A percentile compares a stretch with the other conserved stretches of the same genome.
These are phyloP conservation scores for Pochonia chlamydosporia DNA, from an alignment of 2,329 filamentous ascomycete genomes.

Conservation along the genomic window DNA sequence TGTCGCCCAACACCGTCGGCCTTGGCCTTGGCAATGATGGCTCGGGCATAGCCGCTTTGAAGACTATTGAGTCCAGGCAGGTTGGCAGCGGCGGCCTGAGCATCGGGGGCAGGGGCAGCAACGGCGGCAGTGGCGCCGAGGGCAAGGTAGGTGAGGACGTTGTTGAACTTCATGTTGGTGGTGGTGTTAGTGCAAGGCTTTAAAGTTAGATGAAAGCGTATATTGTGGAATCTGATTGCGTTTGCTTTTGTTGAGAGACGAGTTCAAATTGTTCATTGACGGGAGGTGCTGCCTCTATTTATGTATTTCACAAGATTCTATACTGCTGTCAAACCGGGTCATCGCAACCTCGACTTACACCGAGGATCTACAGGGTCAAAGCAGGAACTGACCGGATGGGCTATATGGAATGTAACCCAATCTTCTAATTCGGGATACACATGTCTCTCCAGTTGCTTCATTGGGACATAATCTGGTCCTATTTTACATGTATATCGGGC, in stretches of 20 bases:
- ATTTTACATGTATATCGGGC: no score
- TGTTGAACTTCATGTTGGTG: constrained; percentile 8
- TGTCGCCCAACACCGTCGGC: constrained; percentile 12
- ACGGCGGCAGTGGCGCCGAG: not conserved
- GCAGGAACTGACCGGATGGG: no score
- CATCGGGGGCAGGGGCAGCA: constrained; percentile 2
- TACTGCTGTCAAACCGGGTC: not conserved
- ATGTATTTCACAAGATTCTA: not conserved
- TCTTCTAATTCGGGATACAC: not conserved
- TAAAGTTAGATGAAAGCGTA: not conserved
- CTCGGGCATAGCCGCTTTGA: constrained; percentile 13
- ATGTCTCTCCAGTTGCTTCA: no score
- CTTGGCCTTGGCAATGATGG: constrained; percentile 15
- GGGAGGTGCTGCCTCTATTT: not conserved
- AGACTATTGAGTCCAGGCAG: constrained; percentile 14
- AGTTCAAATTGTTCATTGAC: no score
- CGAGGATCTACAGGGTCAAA: not conserved
- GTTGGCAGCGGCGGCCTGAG: constrained; percentile 8
- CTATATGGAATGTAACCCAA: not conserved
- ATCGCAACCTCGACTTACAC: not conserved
- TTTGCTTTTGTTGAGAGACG: no score
- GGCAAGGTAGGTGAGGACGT: not conserved
- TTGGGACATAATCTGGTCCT: no score
- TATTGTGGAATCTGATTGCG: not conserved
- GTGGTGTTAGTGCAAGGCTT: not conserved